Conservation (phyloP, 352 stramenopile genomes). For the Globisporangium radiosum region DNA sequence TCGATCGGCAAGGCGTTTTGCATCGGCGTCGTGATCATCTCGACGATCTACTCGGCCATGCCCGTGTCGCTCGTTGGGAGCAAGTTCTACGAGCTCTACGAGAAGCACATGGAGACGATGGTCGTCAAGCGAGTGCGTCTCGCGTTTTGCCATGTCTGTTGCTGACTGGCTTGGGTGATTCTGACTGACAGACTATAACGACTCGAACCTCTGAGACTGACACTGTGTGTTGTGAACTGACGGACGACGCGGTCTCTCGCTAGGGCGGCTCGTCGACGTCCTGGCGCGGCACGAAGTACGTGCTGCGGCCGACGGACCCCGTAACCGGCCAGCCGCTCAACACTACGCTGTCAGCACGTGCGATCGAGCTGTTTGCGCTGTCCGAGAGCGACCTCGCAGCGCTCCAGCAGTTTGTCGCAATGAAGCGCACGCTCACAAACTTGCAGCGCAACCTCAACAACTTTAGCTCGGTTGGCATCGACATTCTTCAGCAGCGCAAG, state of each 20-base stretch:
- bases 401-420: conserved; percentile 38
- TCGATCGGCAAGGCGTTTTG: conserved; percentile 56
- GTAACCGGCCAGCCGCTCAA: conserved; percentile 1
- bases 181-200: too few relatives aligned
- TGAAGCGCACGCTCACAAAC: conserved; percentile 45
- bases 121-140: conserved; percentile 39
- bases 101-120: conserved; percentile 57
- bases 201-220: too few relatives aligned
- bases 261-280: conserved; percentile 53
- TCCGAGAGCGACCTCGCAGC: conserved; percentile 35
- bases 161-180: too few relatives aligned
- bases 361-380: conserved; percentile 26
- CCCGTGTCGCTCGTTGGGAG: conserved; percentile 62
- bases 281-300: conserved; percentile 35
- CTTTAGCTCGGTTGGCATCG: conserved; percentile 20
- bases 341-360: not conserved
- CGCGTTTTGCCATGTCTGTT: too few relatives aligned
- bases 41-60: conserved; percentile 72
- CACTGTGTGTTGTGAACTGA: too few relatives aligned
- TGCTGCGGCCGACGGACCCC: conserved; percentile 5
- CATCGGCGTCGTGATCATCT: conserved; percentile 56
- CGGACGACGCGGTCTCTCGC: not conserved
- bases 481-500: conserved; percentile 21
- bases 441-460: conserved; percentile 45
- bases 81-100: conserved; percentile 70